These are phyloP conservation scores for Talaromyces verruculosus DNA, from an alignment of 2,329 filamentous ascomycete species.

Conservation along the genomic window DNA sequence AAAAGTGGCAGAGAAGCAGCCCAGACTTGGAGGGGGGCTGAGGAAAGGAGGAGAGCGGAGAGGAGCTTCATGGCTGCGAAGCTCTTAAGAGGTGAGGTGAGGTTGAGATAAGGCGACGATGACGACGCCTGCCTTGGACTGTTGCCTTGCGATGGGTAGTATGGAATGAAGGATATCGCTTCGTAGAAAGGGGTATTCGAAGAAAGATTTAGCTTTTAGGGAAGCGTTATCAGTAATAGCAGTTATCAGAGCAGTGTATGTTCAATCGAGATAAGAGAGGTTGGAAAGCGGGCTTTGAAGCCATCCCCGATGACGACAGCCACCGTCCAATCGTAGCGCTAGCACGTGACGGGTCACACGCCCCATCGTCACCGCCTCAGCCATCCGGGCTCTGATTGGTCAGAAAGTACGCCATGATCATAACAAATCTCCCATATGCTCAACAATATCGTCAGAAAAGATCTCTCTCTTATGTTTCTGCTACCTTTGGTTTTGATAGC, in stretches of 20 bases:
- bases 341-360: slow-evolving; percentile 21
- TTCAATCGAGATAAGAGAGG: neutral
- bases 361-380: slow-evolving; percentile 13
- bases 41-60: slow-evolving; percentile 44
- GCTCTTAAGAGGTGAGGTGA: neutral
- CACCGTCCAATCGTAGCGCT: slow-evolving; percentile 12
- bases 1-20: slow-evolving; percentile 50
- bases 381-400: neutral
- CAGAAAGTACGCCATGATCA: neutral
- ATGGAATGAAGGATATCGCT: no score
- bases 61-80: slow-evolving; percentile 43
- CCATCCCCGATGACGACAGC: slow-evolving; percentile 21
- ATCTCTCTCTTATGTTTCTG: neutral
- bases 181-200: neutral
- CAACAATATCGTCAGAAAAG: neutral
- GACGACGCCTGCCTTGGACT: neutral
- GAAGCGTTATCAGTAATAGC: neutral
- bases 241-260: neutral
- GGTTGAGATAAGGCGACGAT: slow-evolving; percentile 12
- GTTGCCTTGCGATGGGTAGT: neutral
- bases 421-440: neutral
- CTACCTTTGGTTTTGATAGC: no score
- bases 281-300: slow-evolving; percentile 13
- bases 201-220: neutral
- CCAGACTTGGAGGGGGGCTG: slow-evolving; percentile 47